Percentiles rank a stretch among this genome's conserved stretches.
Conservation (phyloP, 306 rosid genomes). For the Hippophae gyantsensis region DNA sequence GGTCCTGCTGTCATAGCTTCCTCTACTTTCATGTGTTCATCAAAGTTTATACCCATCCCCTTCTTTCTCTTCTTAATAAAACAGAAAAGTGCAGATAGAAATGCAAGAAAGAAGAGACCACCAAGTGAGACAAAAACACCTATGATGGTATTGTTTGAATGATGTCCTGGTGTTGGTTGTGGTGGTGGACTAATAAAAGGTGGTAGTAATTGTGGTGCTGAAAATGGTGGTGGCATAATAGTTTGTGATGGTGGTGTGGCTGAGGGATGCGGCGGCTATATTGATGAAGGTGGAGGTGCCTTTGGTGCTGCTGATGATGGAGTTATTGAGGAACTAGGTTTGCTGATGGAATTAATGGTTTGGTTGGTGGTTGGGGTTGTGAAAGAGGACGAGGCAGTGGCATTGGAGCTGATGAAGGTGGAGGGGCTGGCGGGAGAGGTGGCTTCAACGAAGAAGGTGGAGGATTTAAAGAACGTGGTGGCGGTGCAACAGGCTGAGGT, state of each 20-base stretch:
- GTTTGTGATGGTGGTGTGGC: slow-evolving; percentile 11
- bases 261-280: slow-evolving; percentile 23
- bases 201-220: not conserved
- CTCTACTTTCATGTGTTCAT: slow-evolving; percentile 38
- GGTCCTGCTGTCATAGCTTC: slow-evolving; percentile 46
- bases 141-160: slow-evolving; percentile 41
- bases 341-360: not conserved
- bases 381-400: slow-evolving; percentile 5
- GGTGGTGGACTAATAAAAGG: slow-evolving; percentile 10
- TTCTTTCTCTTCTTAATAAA: slow-evolving; percentile 44
- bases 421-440: slow-evolving; percentile 5
- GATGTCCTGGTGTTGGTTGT: slow-evolving; percentile 40
- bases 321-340: too few relatives aligned
- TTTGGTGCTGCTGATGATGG: too few relatives aligned
- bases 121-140: slow-evolving; percentile 47
- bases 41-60: slow-evolving; percentile 36
- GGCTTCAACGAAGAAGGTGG: not conserved
- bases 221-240: slow-evolving; percentile 9
- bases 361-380: slow-evolving; percentile 10
- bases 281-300: too few relatives aligned
- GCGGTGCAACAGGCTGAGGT: slow-evolving; percentile 2
- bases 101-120: slow-evolving; percentile 39
- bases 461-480: too few relatives aligned
- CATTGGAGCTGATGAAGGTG: not conserved
- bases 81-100: slow-evolving; percentile 45